Conservation (phyloP, 1,139 yeast species). For the Yarrowia galli region DNA sequence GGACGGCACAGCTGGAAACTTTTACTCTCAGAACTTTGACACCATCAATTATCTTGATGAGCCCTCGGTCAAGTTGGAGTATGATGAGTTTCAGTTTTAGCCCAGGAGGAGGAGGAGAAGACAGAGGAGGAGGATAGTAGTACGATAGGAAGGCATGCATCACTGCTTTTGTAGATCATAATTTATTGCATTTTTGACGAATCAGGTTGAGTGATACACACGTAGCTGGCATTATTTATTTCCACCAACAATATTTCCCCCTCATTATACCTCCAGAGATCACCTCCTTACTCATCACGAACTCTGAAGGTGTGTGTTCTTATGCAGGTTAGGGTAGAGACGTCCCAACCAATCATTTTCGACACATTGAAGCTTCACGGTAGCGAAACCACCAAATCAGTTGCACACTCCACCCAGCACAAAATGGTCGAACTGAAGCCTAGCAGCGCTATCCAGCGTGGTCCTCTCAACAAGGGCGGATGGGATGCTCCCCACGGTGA, state of each 20-base stretch:
- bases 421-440: slow-evolving; percentile 39
- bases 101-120: too few relatives aligned
- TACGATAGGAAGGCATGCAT: neutral
- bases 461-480: slow-evolving; percentile 33
- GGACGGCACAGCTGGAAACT: slow-evolving; percentile 1
- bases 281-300: neutral
- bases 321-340: slow-evolving; percentile 18
- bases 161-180: slow-evolving; percentile 2
- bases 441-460: slow-evolving; percentile 36
- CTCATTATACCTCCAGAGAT: too few relatives aligned
- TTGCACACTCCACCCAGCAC: slow-evolving; percentile 16
- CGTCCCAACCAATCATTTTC: slow-evolving; percentile 36
- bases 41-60: slow-evolving; percentile 11
- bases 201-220: too few relatives aligned
- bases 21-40: slow-evolving; percentile 24
- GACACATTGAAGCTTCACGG: slow-evolving; percentile 19
- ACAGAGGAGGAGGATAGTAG: neutral
- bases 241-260: too few relatives aligned
- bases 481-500: slow-evolving; percentile 39
- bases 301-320: too few relatives aligned
- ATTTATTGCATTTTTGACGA: slow-evolving; percentile 22
- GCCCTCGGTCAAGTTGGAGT: slow-evolving; percentile 22
- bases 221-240: neutral
- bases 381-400: neutral
- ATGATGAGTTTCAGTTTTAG: slow-evolving; percentile 31